Conservation (phyloP, 345 rosid species). For the Bretschneidera sinensis region DNA sequence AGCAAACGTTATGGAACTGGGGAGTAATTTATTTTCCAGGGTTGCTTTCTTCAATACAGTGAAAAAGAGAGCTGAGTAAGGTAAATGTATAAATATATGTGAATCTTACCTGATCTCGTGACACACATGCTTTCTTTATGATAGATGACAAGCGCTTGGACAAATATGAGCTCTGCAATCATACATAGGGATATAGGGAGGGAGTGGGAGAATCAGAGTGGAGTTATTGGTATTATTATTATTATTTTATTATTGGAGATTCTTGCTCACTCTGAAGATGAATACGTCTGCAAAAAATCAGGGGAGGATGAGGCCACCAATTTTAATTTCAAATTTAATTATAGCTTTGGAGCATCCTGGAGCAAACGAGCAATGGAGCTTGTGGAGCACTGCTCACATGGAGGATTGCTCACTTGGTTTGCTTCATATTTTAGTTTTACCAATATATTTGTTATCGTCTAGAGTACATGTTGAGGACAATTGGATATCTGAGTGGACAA, state of each 20-base stretch:
- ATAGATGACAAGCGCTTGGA: slow-evolving; percentile 98
- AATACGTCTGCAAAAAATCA: slow-evolving; percentile 47
- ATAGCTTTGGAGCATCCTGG: slow-evolving; percentile 88
- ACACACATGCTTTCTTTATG: slow-evolving; percentile 89
- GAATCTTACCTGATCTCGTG: slow-evolving; percentile 61
- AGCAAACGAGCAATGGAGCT: slow-evolving; percentile 83
- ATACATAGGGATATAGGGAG: slow-evolving; percentile 86
- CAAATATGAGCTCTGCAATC: slow-evolving; percentile 87
- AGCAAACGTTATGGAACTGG: not conserved
- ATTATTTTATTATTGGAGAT: slow-evolving; percentile 63
- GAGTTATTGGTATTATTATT: slow-evolving; percentile 56
- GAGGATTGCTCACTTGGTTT: slow-evolving; percentile 92
- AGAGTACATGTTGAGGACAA: slow-evolving; percentile 30
- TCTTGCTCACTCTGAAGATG: slow-evolving; percentile 64
- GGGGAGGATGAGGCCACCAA: slow-evolving; percentile 58
- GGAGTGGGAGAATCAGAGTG: slow-evolving; percentile 84
- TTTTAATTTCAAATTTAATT: slow-evolving; percentile 49
- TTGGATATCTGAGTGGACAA: slow-evolving; percentile 24
- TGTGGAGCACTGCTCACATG: slow-evolving; percentile 89
- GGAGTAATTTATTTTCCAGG: not conserved
- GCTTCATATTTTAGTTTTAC: slow-evolving; percentile 54
- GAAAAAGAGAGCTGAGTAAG: slow-evolving; percentile 41
- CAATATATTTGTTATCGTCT: slow-evolving; percentile 24
- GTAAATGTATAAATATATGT: slow-evolving; percentile 55
- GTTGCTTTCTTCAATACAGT: not conserved